Evolutionary conservation across 1,284 basidiomycete species (phyloP), one percentile per base, ranked within the genome.

Genomic region (Peniophora sp.): DNA sequence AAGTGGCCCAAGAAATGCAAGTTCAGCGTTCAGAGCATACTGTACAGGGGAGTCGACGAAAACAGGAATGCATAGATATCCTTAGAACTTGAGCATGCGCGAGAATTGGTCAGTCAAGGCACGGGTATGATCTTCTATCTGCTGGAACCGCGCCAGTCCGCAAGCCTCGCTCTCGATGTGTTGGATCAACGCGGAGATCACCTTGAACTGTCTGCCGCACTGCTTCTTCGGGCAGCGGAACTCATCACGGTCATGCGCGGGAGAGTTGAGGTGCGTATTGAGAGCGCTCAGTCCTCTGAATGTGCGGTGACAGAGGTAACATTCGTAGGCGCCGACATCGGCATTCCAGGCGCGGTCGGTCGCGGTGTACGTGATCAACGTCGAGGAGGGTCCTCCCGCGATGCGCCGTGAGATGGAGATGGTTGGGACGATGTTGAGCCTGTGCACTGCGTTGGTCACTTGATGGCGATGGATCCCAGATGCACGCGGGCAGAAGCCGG

Each of bases 161-260:
- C 78, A 81, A 12, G 54, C 63, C 59, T 73, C 73, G 56, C 78
- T 81, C 65, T 81, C 78, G 12, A 81, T 69, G 54, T 81, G 78
- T 59, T 77, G 73, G 47, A 71, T 74, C 45, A 81, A 57, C 2
- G 56, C 74, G 50, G 77, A 79, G 14, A 81, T 62, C 2, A 72
- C 65, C n/a, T 48, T 58, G 56, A 78, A 81, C n/a, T 56, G 58
- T 32, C 49, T 24, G 8, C 50, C 50, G 55, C 78, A 81, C 5
- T 58, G 62, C 72, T 82, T 81, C 5, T 58, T 63, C 72, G 83
- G 24, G 66, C 59, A 61, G 73, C 76, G 5, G 67, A 66, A 64
- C 61, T 71, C n/a, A 68, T 68, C 59, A 68, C 59, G 58, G 74
- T 34, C 58, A 60, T 41, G 81, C 69, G 59, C 76, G 73, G 54